Evolutionary conservation across 805 yeast species (phyloP), one percentile per base, ranked within the genome.

Genomic region (Suhomyces vadensis): DNA sequence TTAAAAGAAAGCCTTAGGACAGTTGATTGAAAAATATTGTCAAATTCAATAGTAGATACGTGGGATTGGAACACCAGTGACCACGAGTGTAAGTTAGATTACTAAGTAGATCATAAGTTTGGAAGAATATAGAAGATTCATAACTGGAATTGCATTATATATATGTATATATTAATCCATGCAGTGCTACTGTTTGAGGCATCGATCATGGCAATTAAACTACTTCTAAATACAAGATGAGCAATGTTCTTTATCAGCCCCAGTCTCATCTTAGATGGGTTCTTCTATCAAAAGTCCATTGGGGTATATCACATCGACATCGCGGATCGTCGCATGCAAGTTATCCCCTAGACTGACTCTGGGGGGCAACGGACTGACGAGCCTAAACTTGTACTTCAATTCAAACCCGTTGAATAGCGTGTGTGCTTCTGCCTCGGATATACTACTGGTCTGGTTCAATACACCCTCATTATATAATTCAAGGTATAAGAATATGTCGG

Each of bases 221-320:
- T 26, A 26, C 44, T 19, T 46, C 8, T 10, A n/a, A 11, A n/a
- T 13, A 3, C 6, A 7, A 38, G 16, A 19, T 8, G 10, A 24
- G 27, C 27, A 33, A 10, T 11, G 6, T 17, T 9, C 2, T 31
- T 20, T 21, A 10, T 14, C 6, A 14, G 11, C 20, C 22, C 43
- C 19, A 39, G n/a, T 25, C 8, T 5, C n/a, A 5, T 25, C n/a
- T 20, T 29, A 29, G 6, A 26, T 31, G 24, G 56, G 61, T 50
- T 87, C 95, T 13, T 83, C 85, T 56, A 72, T 83, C 7, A 90
- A 85, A 27, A 71, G 51, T 10, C 75, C 77, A 41, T 64, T 71
- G 5, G 77, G 77, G 41, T 67, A 69, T 5, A 71, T 57, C 42
- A 55, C 58, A 57, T 83, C 85, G 10, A 92, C 65, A 42, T 86